Percentiles rank a stretch among this genome's conserved stretches.
Evolutionary conservation across 23 red algal species (phyloP).

Genomic region (Agarophyton chilense): DNA sequence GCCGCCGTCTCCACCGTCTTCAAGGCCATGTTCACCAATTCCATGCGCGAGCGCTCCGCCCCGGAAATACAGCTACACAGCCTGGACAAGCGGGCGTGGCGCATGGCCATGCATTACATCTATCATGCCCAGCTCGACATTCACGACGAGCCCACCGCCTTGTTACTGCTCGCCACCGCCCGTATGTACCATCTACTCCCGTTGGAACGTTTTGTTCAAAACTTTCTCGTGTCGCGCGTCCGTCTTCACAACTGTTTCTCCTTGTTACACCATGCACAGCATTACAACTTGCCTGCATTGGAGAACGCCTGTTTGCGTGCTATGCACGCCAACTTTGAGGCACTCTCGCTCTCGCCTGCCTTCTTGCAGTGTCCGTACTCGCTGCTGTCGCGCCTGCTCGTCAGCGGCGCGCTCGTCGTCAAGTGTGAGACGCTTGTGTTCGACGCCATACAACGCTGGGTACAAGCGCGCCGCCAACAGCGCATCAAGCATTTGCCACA

Average conservation of each 20-base stretch:
- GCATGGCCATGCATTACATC: slow-evolving; percentile 71
- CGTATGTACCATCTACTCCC: slow-evolving; percentile 67
- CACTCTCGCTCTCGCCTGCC: slow-evolving; percentile 26
- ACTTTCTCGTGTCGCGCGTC: slow-evolving; percentile 26
- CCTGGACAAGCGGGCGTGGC: slow-evolving; percentile 41
- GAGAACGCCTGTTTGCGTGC: slow-evolving; percentile 11
- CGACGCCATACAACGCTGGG: slow-evolving; percentile 55
- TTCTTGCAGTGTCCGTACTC: slow-evolving; percentile 24
- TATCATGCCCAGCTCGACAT: slow-evolving; percentile 55
- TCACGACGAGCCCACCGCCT: slow-evolving; percentile 23
- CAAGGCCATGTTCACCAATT: slow-evolving; percentile 71
- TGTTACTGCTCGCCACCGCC: slow-evolving; percentile 53
- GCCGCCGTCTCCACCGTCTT: slow-evolving; percentile 61
- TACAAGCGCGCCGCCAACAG: neutral
- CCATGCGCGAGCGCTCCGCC: slow-evolving; percentile 33
- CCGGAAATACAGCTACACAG: slow-evolving; percentile 26
- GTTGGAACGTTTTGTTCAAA: slow-evolving; percentile 61
- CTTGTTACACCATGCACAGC: slow-evolving; percentile 35
- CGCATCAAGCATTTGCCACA: neutral
- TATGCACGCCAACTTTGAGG: slow-evolving; percentile 62
- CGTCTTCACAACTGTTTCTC: slow-evolving; percentile 11
- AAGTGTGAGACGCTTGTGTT: slow-evolving; percentile 51
- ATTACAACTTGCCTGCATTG: slow-evolving; percentile 51
- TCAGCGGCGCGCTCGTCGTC: slow-evolving; percentile 31
- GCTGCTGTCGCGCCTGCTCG: slow-evolving; percentile 11